Evolutionary conservation across 345 rosid genomes (phyloP), one percentile per base, ranked within the genome.

Genomic region (Carallia brachiata): DNA sequence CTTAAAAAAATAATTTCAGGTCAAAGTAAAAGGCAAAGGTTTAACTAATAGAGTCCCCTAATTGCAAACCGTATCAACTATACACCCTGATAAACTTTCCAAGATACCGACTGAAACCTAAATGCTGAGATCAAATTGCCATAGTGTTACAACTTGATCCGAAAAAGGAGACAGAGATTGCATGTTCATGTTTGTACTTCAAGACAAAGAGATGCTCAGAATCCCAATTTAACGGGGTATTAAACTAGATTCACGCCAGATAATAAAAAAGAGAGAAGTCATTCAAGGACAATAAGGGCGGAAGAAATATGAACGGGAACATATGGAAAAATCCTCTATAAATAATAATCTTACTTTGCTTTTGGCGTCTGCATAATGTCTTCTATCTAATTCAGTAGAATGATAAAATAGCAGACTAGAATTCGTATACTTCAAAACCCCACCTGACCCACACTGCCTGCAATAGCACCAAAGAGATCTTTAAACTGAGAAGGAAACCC

Each of bases 291-390:
- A 31, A 40, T 39, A 39, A 23, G 12, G 28, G 16, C 50, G 2
- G 39, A 58, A 63, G 2, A 56, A 55, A 18, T n/a, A 19, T 34
- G 32, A 18, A 23, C 5, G 30, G 40, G 4, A 58, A 1, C 27
- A 27, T 27, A 13, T 17, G 19, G 1, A 36, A 19, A 18, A 4
- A 2, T 37, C 23, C 61, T 10, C 2, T 60, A 55, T 15, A 64
- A 67, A 70, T 31, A 53, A 36, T 57, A 65, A 77, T 36, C 80
- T 78, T 75, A 91, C 98, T 89, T 86, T 66, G 83, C 81, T 86
- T 91, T 91, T 62, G 96, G 89, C 30, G 96, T 87, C 93, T 93
- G 98, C 98, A 91, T 91, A 57, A 56, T 73, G 69, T 10, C 79
- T 66, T 77, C 70, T 62, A 70, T 71, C 40, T 66, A 70, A 74